Base-by-base conservation (phyloP, 179 eudicot species). In the Beta macrorhiza region DNA sequence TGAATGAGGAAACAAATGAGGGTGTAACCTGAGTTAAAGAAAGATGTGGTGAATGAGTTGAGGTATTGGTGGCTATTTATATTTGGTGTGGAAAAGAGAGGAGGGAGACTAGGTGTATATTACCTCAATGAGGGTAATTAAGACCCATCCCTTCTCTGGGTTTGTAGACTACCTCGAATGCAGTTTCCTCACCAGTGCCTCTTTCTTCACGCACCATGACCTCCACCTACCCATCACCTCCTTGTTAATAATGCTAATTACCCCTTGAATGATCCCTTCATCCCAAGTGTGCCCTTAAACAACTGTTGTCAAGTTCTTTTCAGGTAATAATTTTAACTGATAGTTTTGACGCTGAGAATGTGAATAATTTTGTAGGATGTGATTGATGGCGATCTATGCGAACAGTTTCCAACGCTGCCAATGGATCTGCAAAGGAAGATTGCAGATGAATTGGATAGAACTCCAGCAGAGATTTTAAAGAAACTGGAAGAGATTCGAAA, bases 361-460 rank as follows among this genome's bases (percentile, higher is more conserved):
- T 49, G 55, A 15, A 8, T 86, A 49, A 61, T 80, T 67, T 77
- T 88, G 89, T 88, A 94, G 99, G 99, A 94, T 87, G 99, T 97
- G 87, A 92, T 97, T 76, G 99, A 97, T 86, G 99, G 99, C 22
- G 99, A 97, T 84, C 85, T 97, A 52, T 94, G 98, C 58, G 99
- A 97, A 86, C 99, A 97, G 74, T 97, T 89, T 78, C 98, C 98
- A 15, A 90, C 99, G 9, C 86, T 96, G 78, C 97, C 99, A 19
- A 79, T 97, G 92, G 99, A 97, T 83, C 37, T 92, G 95, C 99
- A 97, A 83, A 87, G 97, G 74, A 97, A 92, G 85, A 97, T 97
- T 81, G 97, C 99, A 0, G 98, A 96, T 85, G 99, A 96, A 86
- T 84, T 94, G 84, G 99, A 97, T 79, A 91, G 98, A 84, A 90